Percentiles rank a stretch among this genome's conserved stretches.
These are phyloP conservation scores for Chimonanthus salicifolius DNA, from an alignment of 164 flowering plant genomes.

Conservation along the genomic window DNA sequence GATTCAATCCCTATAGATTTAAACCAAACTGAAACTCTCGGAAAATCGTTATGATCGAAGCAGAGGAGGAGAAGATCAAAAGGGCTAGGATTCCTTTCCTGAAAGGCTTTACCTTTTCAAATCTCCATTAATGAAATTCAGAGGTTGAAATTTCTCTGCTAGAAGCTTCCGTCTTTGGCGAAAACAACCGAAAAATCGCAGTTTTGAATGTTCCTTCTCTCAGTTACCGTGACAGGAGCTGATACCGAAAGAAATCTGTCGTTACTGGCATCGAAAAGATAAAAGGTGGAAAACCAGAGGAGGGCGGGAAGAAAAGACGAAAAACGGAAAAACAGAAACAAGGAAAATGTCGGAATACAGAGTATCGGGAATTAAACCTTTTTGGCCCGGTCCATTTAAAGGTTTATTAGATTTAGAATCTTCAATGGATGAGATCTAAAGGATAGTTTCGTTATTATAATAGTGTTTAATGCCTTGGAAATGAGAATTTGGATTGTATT, in stretches of 20 bases:
- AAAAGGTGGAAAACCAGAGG: neutral
- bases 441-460: too few relatives aligned
- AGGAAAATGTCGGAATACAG: neutral
- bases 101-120: neutral
- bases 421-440: too few relatives aligned
- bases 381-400: neutral
- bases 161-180: neutral
- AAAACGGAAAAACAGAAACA: too few relatives aligned
- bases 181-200: neutral
- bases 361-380: constrained; percentile 4
- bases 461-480: too few relatives aligned
- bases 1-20: too few relatives aligned
- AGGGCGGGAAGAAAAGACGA: constrained; percentile 6
- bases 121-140: constrained; percentile 3
- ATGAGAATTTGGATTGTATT: too few relatives aligned
- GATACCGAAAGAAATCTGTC: neutral
- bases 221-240: too few relatives aligned
- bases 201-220: neutral
- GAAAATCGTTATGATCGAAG: neutral
- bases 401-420: neutral
- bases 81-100: neutral
- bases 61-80: neutral
- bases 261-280: neutral
- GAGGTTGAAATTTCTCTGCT: neutral
- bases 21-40: neutral